Percentiles rank a stretch among this genome's conserved stretches.
phyloP scores from a whole-genome alignment of 1,284 basidiomycete species.

The Rhodofomes roseus region DNA sequence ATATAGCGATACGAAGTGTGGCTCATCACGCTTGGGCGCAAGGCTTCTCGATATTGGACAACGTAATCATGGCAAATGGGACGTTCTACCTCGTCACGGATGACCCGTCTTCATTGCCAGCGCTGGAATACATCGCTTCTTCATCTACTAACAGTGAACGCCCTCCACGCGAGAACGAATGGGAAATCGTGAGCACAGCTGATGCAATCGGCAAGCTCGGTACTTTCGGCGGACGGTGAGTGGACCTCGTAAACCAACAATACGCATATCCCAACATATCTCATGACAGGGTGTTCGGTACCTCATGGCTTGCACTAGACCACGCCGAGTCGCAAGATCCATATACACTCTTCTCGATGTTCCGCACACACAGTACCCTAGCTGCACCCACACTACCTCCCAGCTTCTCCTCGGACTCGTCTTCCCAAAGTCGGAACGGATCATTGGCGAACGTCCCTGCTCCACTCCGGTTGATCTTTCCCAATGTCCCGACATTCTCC shows the following conservation, averaged over 20 bases:
- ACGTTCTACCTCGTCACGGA: conserved; percentile 68
- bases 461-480: conserved; percentile 72
- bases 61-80: conserved; percentile 66
- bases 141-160: conserved; percentile 32
- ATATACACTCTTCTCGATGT: conserved; percentile 74
- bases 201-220: conserved; percentile 26
- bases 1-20: background rate
- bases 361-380: conserved; percentile 74
- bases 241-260: background rate
- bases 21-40: background rate
- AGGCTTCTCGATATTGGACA: conserved; percentile 83
- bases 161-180: conserved; percentile 55
- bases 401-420: conserved; percentile 22
- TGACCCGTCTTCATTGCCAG: conserved; percentile 45
- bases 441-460: conserved; percentile 44
- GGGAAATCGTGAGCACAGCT: conserved; percentile 37
- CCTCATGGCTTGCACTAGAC: conserved; percentile 27
- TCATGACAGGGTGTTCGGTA: conserved; percentile 21
- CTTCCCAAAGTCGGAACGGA: background rate
- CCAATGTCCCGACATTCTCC: conserved; percentile 55
- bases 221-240: conserved; percentile 29
- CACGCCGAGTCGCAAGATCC: conserved; percentile 43
- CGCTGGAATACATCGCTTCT: conserved; percentile 46
- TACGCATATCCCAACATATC: no score
- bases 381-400: conserved; percentile 30